Evolutionary conservation across 108 stramenopile genomes (phyloP), one percentile per base, ranked within the genome.

Genomic region (Fistulifera pelliculosa): DNA sequence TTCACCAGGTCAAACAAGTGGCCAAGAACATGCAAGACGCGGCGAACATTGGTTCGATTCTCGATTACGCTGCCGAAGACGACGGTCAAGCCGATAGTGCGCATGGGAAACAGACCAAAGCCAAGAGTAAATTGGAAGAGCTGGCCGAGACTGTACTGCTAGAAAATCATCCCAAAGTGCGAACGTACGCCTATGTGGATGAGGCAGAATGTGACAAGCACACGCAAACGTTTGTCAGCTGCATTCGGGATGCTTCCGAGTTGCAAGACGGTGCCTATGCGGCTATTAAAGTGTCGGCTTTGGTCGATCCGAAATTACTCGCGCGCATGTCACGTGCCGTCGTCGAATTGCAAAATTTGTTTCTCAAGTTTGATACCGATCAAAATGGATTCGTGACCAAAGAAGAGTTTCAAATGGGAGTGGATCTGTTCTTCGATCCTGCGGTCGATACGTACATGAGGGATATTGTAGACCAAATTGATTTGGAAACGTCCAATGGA

Each of bases 31-130:
- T 99, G 1, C 31, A 35, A 35, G 43, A 70, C 31, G 28, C 51
- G 8, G 39, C 54, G 21, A 69, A 65, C 16, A 76, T 97, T 53
- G 88, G 88, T 0, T 70, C 82, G 17, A 99, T 99, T 42, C 66
- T 99, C 13, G 98, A 99, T 62, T 97, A 96, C 75, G 98, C 98
- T 10, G 98, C 94, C 14, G 98, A 99, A 66, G 75, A 60, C 31
- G 95, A 90, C 25, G 52, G 65, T 3, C 40, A 49, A 26, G 60
- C 65, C 21, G 45, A 27, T 31, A 38, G 51, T 14, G 31, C 8
- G 3, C 31, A 35, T 8, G 44, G 44, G 44, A 17, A 45, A 21
- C 44, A 45, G 11, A 38, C n/a, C 15, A 28, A 28, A 7, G 31
- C 18, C 54, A 16, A 25, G 2, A n/a, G 39, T 11, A 21, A 16